These are phyloP conservation scores for Diversispora eburnea DNA, from an alignment of 192 early-diverging fungal genomes.

Conservation along the genomic window DNA sequence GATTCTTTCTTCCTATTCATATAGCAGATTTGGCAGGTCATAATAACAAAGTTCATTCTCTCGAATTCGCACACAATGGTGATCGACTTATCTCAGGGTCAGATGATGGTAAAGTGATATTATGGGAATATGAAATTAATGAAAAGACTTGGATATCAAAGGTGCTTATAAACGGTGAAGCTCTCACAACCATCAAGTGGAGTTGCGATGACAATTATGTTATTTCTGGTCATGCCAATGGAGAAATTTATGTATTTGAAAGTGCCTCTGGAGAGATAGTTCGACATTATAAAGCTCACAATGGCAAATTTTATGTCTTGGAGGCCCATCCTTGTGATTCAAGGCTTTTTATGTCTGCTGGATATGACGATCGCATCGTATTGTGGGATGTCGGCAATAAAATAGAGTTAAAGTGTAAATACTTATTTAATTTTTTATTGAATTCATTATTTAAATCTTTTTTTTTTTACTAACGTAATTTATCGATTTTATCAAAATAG, in stretches of 20 bases:
- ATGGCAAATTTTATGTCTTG: conserved; percentile 65
- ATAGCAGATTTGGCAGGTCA: conserved; percentile 68
- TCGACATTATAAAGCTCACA: conserved; percentile 54
- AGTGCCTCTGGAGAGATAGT: conserved; percentile 56
- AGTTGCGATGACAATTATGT: conserved; percentile 62
- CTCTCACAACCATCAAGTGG: conserved; percentile 63
- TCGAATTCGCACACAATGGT: conserved; percentile 69
- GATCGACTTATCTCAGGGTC: conserved; percentile 68
- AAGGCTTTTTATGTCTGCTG: conserved; percentile 70
- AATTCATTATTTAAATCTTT: background rate
- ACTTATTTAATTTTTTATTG: conserved; percentile 30
- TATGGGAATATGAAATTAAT: conserved; percentile 60
- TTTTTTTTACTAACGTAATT: background rate
- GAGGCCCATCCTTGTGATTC: conserved; percentile 72
- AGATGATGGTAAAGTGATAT: conserved; percentile 72
- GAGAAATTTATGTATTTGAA: conserved; percentile 66
- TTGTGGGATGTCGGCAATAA: conserved; percentile 75
- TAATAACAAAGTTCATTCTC: conserved; percentile 65
- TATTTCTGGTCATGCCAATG: conserved; percentile 65
- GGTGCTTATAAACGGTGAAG: background rate
- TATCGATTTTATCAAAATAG: too few relatives aligned
- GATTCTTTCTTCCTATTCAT: conserved; percentile 37
- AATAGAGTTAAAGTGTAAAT: conserved; percentile 47
- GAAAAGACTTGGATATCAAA: conserved; percentile 55
- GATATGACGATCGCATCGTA: conserved; percentile 77